Conservation (phyloP, 306 rosid species). For the Rosa multiflora region DNA sequence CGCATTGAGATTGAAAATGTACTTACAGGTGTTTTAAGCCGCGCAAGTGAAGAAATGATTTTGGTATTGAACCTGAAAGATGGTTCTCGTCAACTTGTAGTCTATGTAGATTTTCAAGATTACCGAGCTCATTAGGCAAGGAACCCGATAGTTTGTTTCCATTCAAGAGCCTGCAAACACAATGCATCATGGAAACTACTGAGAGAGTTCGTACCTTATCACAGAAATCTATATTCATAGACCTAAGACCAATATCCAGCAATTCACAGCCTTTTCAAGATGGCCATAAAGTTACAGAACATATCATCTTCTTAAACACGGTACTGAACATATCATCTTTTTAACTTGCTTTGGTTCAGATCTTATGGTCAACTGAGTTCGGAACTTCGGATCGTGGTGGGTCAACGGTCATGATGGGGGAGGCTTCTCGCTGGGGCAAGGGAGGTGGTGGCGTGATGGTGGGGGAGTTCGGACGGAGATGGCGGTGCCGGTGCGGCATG, state of each 20-base stretch:
- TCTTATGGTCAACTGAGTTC: too few relatives aligned
- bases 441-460: too few relatives aligned
- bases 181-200: not conserved
- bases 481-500: too few relatives aligned
- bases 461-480: too few relatives aligned
- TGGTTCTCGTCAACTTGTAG: conserved; percentile 46
- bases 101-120: conserved; percentile 38
- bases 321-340: not conserved
- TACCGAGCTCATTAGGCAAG: conserved; percentile 52
- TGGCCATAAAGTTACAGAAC: not conserved
- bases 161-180: conserved; percentile 44
- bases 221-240: not conserved
- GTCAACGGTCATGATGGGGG: too few relatives aligned
- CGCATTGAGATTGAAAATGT: conserved; percentile 2
- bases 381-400: too few relatives aligned
- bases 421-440: too few relatives aligned
- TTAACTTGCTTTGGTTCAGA: too few relatives aligned
- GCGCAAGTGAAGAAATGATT: conserved; percentile 38
- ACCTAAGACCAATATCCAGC: not conserved
- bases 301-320: not conserved
- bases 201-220: not conserved
- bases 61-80: conserved; percentile 47
- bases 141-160: conserved; percentile 48
- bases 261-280: not conserved
- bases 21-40: conserved; percentile 40